These are phyloP conservation scores for Lablab purpureus DNA, from an alignment of 306 rosid genomes.

Conservation along the genomic window DNA sequence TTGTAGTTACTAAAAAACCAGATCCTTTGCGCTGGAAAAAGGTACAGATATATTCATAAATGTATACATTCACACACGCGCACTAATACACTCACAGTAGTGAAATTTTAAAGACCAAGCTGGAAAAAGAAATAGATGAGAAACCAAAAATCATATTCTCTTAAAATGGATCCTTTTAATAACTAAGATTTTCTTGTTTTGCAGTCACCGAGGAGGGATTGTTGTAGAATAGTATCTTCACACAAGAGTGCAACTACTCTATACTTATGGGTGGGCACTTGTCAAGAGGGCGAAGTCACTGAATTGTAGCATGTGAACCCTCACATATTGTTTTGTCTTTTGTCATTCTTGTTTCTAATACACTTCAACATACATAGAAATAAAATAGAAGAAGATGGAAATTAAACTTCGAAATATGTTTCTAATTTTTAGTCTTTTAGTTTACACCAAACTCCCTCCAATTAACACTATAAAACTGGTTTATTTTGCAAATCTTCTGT, in stretches of 20 bases:
- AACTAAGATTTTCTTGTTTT: slow-evolving; percentile 24
- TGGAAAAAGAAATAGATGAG: too few relatives aligned
- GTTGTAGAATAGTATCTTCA: slow-evolving; percentile 78
- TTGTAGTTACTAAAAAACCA: slow-evolving; percentile 68
- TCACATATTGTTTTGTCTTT: background rate
- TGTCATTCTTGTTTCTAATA: slow-evolving; percentile 27
- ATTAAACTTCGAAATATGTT: slow-evolving; percentile 26
- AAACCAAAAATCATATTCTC: too few relatives aligned
- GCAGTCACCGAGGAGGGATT: slow-evolving; percentile 96
- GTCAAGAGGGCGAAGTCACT: slow-evolving; percentile 70
- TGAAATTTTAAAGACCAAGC: too few relatives aligned
- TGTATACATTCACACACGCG: too few relatives aligned
- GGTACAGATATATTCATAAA: slow-evolving; percentile 28
- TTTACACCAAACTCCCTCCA: slow-evolving; percentile 40
- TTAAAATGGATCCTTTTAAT: too few relatives aligned
- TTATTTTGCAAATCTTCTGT: slow-evolving; percentile 26
- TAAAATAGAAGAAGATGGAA: slow-evolving; percentile 29
- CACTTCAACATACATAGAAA: slow-evolving; percentile 34
- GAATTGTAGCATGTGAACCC: slow-evolving; percentile 53
- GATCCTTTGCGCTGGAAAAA: slow-evolving; percentile 86
- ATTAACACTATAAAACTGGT: slow-evolving; percentile 4
- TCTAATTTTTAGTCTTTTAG: slow-evolving; percentile 27
- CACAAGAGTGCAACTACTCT: slow-evolving; percentile 52
- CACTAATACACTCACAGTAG: too few relatives aligned
- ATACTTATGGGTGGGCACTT: slow-evolving; percentile 72